Evolutionary conservation across 2,329 filamentous ascomycete species (phyloP), one percentile per base, ranked within the genome.

Genomic region (Penicillium fuscoglaucum): DNA sequence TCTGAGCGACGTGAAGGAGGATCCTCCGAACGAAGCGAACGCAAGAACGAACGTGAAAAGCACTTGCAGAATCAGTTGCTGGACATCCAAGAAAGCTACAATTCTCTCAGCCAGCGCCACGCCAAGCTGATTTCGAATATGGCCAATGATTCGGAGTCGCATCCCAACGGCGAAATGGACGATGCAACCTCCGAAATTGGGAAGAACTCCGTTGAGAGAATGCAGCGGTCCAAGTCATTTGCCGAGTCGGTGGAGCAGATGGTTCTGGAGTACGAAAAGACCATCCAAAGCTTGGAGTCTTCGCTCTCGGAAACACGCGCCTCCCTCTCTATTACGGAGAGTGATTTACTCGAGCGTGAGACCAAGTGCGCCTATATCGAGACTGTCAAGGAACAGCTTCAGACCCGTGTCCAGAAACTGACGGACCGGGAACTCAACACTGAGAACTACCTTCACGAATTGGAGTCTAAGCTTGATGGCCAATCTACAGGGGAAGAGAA

Each of bases 251-350:
- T 99, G 21, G 95, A 99, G 70, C 90, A 96, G 70, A 91, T 99
- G 24, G 91, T 99, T 3, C 80, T 98, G 49, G 95, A 99, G 76
- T 99, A 99, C 72, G 96, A 99, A 74, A 98, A 96, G 82, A 99
- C 96, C 0, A 99, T 99, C 50, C 93, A 98, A 73, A 89, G 86
- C 53, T 83, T 99, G 17, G 95, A 99, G 75, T 87, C 92, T 51
- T 97, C 93, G 1, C 84, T 99, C 15, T 93, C 93, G 0, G 95
- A 87, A 69, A 98, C 95, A 1, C 86, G 95, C 57, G 83, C 90
- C 35, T 91, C 90, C 0, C 81, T 99, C 29, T 89, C 95, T 12
- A 88, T 81, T 63, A 93, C 90, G 0, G 96, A 99, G 74, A 95
- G 92, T 55, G 89, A 81, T 57, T 81, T 99, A 26, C 82, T 98